Base-by-base conservation (phyloP, 2,329 filamentous ascomycete genomes). In the Exophiala dermatitidis region DNA sequence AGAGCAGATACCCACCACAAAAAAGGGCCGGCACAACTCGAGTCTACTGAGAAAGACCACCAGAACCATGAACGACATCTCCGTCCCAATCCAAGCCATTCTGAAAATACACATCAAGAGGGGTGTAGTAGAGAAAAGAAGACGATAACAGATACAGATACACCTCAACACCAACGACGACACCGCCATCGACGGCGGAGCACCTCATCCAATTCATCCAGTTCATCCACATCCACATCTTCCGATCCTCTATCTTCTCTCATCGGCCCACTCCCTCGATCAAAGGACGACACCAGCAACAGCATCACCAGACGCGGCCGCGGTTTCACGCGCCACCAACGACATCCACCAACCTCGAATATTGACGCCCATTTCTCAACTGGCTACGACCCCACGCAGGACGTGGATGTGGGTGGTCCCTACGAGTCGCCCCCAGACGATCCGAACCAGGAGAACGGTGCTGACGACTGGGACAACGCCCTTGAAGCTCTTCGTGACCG, bases 281-380 rank as follows among this genome's bases (percentile, higher is more conserved):
- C 19, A 19, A 19, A 19, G 19, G 19, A 19, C 19, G 19, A 19
- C 19, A 19, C 19, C 1, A 63, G 62, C 29, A 40, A 53, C 73
- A 2, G 68, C 66, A 31, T 65, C 81, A 32, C 77, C 10, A 45
- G 28, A n/a, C 83, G 87, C 30, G 89, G 89, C 6, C 81, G 89
- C 37, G 89, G 89, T 36, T 80, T 80, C 9, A 75, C 80, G 37
- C 72, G 65, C 41, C 72, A 77, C 3, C 3, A 83, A 83, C 29
- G 82, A 80, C 6, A 32, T 19, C 19, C 19, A 19, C 19, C 19
- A 19, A 19, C 19, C 1, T 52, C 60, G 1, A 56, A 52, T 48
- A 94, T 96, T 60, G 90, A 96, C 65, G 75, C 79, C 28, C 87
- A 87, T 48, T 97, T 96, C 68, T 83, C 85, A 1, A 73, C 81